These are phyloP conservation scores for Geotrichum fermentans DNA, from an alignment of 1,139 yeast genomes.

Conservation along the genomic window DNA sequence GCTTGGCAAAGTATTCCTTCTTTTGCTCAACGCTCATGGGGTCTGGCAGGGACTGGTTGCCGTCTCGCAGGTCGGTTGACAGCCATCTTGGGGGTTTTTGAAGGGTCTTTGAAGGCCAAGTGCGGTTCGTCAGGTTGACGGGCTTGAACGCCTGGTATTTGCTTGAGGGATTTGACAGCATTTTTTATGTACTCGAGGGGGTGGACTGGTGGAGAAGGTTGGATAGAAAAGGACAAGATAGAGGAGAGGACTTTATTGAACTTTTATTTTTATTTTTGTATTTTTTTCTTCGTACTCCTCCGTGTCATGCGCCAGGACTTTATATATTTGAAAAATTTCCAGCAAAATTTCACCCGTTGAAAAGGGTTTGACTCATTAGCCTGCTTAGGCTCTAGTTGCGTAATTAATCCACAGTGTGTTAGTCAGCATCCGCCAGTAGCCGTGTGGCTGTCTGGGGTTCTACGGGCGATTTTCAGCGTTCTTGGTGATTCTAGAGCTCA, in stretches of 20 bases:
- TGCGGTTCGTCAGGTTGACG: conserved; percentile 65
- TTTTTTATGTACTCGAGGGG: conserved; percentile 25
- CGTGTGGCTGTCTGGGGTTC: no score
- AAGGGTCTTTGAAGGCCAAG: conserved; percentile 79
- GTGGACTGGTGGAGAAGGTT: neutral
- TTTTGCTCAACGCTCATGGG: conserved; percentile 92
- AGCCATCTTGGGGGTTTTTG: conserved; percentile 92
- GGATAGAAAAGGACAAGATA: neutral
- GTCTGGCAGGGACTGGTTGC: conserved; percentile 95
- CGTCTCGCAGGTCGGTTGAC: conserved; percentile 92
- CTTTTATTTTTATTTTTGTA: no score
- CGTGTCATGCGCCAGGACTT: neutral
- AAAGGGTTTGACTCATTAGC: no score
- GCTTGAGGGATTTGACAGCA: conserved; percentile 68
- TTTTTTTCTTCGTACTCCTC: no score
- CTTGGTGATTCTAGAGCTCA: no score
- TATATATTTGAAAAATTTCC: neutral
- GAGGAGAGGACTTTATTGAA: neutral
- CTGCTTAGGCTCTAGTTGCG: no score
- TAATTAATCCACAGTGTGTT: no score
- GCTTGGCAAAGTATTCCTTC: conserved; percentile 77
- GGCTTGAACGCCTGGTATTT: conserved; percentile 72
- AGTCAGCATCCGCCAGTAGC: no score
- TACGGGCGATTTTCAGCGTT: no score
- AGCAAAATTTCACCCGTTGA: neutral